Evolutionary conservation across 805 yeast genomes (phyloP).

Genomic region (Ogataea naganishii): DNA sequence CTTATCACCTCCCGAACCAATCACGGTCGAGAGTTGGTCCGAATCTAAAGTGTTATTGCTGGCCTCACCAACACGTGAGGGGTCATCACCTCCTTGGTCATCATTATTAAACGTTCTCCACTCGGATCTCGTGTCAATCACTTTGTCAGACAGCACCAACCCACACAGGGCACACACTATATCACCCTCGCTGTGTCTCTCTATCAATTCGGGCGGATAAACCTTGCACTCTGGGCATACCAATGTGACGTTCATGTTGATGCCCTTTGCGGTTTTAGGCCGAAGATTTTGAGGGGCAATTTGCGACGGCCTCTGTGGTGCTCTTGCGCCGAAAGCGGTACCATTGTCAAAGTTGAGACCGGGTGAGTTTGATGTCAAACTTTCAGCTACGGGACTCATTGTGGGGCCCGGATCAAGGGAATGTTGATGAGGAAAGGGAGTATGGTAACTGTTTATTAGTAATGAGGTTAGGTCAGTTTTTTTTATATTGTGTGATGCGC

Average conservation of each 20-base stretch:
- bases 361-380: too few species aligned
- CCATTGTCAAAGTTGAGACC: too few species aligned
- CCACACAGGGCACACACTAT: constrained; percentile 98
- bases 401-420: too few species aligned
- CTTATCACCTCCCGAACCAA: constrained; percentile 80
- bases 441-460: too few species aligned
- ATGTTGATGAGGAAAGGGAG: too few species aligned
- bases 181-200: constrained; percentile 94
- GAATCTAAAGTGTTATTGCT: constrained; percentile 87
- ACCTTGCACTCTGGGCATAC: constrained; percentile 96
- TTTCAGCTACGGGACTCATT: too few species aligned
- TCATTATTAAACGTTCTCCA: constrained; percentile 98
- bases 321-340: too few species aligned
- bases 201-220: constrained; percentile 91
- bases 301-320: too few species aligned
- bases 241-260: constrained; percentile 79
- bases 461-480: too few species aligned
- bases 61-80: constrained; percentile 98
- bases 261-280: too few species aligned
- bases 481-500: too few species aligned
- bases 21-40: constrained; percentile 86
- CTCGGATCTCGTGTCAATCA: constrained; percentile 93
- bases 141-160: constrained; percentile 79
- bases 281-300: too few species aligned
- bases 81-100: constrained; percentile 97